These are phyloP conservation scores for Barnettozyma botsteinii DNA, from an alignment of 805 yeast species.

Conservation along the genomic window DNA sequence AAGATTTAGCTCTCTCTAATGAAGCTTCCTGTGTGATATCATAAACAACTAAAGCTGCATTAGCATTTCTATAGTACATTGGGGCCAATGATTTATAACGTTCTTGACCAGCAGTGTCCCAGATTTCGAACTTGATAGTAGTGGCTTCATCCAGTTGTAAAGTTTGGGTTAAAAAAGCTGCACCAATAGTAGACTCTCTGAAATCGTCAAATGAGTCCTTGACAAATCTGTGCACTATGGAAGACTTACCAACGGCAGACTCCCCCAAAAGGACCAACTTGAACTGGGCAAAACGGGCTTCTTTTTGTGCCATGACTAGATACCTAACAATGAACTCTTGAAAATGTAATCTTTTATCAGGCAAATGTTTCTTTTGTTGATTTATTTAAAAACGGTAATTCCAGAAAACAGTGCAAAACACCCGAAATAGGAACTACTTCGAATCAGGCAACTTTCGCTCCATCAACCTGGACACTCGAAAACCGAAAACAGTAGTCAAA, in stretches of 20 bases:
- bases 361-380: too few species aligned
- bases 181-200: constrained; percentile 95
- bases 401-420: constrained; percentile 2
- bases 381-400: background rate
- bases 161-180: constrained; percentile 89
- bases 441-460: background rate
- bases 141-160: constrained; percentile 41
- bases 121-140: constrained; percentile 42
- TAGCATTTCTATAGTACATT: constrained; percentile 75
- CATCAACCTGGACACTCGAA: too few species aligned
- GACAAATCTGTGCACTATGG: constrained; percentile 78
- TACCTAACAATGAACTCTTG: too few species aligned
- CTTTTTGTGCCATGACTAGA: constrained; percentile 12
- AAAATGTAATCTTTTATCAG: too few species aligned
- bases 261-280: constrained; percentile 56
- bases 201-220: constrained; percentile 67
- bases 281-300: constrained; percentile 42
- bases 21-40: constrained; percentile 67
- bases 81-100: constrained; percentile 79
- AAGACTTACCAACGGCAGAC: constrained; percentile 81
- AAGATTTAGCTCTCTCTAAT: constrained; percentile 60
- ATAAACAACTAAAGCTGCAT: constrained; percentile 73
- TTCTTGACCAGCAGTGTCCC: constrained; percentile 96
- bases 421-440: background rate
- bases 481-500: background rate